Percentiles rank a stretch among this genome's conserved stretches.
These are phyloP conservation scores for Candida namnaoensis DNA, from an alignment of 805 yeast species.

Conservation along the genomic window DNA sequence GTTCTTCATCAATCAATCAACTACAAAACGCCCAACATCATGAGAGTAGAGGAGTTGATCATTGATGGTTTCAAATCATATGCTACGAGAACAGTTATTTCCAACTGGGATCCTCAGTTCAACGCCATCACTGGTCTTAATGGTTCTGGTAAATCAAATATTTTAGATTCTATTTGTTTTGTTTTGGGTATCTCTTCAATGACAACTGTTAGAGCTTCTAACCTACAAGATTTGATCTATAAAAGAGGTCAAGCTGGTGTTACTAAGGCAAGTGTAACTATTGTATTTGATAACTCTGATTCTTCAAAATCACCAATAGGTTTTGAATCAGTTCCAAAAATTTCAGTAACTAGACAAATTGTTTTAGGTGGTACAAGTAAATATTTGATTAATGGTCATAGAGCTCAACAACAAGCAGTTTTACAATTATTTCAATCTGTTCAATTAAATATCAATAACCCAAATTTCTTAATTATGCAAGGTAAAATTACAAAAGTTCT, in stretches of 20 bases:
- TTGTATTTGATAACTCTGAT: conserved; percentile 86
- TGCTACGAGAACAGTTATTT: conserved; percentile 91
- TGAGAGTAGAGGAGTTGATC: conserved; percentile 94
- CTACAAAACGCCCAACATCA: conserved; percentile 14
- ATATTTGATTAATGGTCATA: conserved; percentile 89
- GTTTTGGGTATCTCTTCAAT: conserved; percentile 95
- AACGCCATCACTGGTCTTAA: conserved; percentile 97
- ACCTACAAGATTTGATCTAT: conserved; percentile 87
- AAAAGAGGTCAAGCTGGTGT: conserved; percentile 98
- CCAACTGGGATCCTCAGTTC: conserved; percentile 94
- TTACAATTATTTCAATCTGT: conserved; percentile 87
- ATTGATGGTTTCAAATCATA: conserved; percentile 97
- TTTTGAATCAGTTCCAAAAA: conserved; percentile 65
- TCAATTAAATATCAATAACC: conserved; percentile 92
- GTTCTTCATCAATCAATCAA: too few relatives aligned
- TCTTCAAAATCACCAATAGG: conserved; percentile 77
- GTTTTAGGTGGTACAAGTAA: conserved; percentile 88
- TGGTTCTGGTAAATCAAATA: conserved; percentile 96
- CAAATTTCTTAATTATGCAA: conserved; percentile 96
- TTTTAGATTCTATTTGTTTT: conserved; percentile 93
- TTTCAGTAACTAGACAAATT: conserved; percentile 88
- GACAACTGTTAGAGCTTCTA: conserved; percentile 92
- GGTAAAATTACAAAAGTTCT: conserved; percentile 96
- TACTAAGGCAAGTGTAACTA: conserved; percentile 93
- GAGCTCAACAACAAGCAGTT: conserved; percentile 92